Evolutionary conservation across 768 basidiomycete genomes (phyloP), one percentile per base, ranked within the genome.

Genomic region (Agaricus sinodeliciosus): DNA sequence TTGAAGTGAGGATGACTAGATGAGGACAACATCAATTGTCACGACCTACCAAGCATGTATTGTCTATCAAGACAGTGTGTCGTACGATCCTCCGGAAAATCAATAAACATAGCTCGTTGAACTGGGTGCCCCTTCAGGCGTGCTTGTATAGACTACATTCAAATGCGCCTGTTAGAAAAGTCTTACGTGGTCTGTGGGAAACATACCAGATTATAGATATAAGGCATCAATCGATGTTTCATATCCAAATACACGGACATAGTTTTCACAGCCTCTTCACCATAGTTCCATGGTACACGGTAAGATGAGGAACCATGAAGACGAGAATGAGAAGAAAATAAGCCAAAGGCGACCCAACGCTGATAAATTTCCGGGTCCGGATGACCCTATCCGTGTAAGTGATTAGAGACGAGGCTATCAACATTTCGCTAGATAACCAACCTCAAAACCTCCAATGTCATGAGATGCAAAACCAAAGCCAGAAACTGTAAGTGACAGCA

Each of bases 371-470:
- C 80, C 0, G 82, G 76, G 8, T 80, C 78, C 2, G 85, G 84
- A 48, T 79, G 80, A 9, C 84, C 85, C 78, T 82, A 55, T 46
- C 15, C 5, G 15, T 12, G 3, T 8, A 13, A 15, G 19, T 15
- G 31, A 18, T 12, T 16, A 31, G 31, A 31, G 6, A 31, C 31
- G 48, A 40, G 16, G 27, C 8, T 9, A 28, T 8, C 7, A 15
- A 9, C 18, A 5, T 15, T 25, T 40, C 13, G 6, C 4, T 27
- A 48, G 9, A 15, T n/a, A 22, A 57, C 70, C 42, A 43, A 77
- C 80, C 71, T 88, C 85, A 57, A 87, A 89, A 1, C 86, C 86
- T 22, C 85, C 87, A 51, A 90, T 86, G 61, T 90, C 87, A 63
- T 86, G 84, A 15, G 82, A 82, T 6, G 83, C 78, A 66, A 80